Evolutionary conservation across 176 grass and related monocot species (phyloP), one percentile per base, ranked within the genome.

Genomic region (Areca catechu): DNA sequence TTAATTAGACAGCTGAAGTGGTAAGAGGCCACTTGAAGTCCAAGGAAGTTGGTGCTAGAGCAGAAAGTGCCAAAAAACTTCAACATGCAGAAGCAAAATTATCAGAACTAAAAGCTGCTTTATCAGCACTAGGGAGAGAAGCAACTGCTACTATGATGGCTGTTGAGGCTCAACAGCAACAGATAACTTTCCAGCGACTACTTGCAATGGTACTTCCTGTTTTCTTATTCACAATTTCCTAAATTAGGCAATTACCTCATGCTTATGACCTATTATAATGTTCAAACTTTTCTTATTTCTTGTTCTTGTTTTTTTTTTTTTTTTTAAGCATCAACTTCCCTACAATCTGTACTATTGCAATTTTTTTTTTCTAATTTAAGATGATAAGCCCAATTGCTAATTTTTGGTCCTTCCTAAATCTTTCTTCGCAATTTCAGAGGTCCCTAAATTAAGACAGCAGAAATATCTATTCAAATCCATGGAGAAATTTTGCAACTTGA

Each of bases 21-120:
- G 76, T 98, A 70, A 82, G 82, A 85, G 80, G 83, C 18, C 87
- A 89, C 57, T 66, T 98, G 71, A 98, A 98, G 81, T 98, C 87
- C 59, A 92, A 83, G 69, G 87, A 98, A 74, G 65, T 71, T 30
- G 80, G 66, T 56, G 73, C 77, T 72, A 92, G 74, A 72, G 25
- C 65, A 69, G 84, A 98, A 54, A 87, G 66, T 77, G 80, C 80
- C 20, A n/a, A n/a, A 55, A 98, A 98, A 74, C 69, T 98, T 61
- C 88, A 92, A 83, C 71, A 92, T 82, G 93, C 93, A 80, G 93
- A 98, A 77, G 82, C 71, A n/a, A 98, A 98, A 84, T 78, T 98
- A 82, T 76, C 84, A 49, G 84, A 98, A 56, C 80, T 98, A 53
- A 66, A 62, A 65, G 85, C 75, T 58, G 80, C 73, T 5, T 67